phyloP scores from a whole-genome alignment of 805 yeast genomes.

The Wickerhamiella brachini region DNA sequence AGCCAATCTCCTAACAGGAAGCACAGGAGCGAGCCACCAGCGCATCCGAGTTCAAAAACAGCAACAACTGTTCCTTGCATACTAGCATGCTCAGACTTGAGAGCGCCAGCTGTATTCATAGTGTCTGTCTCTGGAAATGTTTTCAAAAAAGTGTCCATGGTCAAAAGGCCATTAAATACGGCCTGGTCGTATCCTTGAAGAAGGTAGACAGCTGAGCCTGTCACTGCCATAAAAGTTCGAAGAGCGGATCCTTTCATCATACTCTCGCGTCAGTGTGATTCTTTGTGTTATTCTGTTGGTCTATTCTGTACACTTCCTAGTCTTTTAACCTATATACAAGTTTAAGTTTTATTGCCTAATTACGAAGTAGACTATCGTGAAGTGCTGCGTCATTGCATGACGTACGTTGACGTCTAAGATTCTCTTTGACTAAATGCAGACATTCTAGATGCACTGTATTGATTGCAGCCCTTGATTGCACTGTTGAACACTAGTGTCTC shows the following conservation, averaged over 20 bases:
- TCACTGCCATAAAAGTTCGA: conserved; percentile 3
- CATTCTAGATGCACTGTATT: neutral
- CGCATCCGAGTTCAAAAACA: conserved; percentile 54
- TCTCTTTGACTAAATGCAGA: neutral
- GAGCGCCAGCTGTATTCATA: conserved; percentile 5
- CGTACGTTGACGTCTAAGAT: neutral
- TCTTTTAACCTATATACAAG: neutral
- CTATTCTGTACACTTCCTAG: neutral
- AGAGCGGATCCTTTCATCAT: neutral
- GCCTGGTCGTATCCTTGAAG: conserved; percentile 57
- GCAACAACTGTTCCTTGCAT: conserved; percentile 24
- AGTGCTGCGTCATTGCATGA: neutral
- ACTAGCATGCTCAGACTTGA: conserved; percentile 10
- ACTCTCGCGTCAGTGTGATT: neutral
- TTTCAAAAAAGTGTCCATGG: conserved; percentile 12
- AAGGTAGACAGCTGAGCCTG: conserved; percentile 15
- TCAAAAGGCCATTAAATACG: conserved; percentile 34
- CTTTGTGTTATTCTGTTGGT: neutral
- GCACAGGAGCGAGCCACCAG: conserved; percentile 48
- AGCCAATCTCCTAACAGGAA: conserved; percentile 39
- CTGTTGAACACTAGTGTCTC: too few species aligned
- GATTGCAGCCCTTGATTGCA: too few species aligned
- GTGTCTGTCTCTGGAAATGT: conserved; percentile 20
- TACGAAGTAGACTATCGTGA: neutral
- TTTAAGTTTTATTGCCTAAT: neutral